Evolutionary conservation across 176 grass and related monocot species (phyloP).

Genomic region (Hsuehochloa calcarea): DNA sequence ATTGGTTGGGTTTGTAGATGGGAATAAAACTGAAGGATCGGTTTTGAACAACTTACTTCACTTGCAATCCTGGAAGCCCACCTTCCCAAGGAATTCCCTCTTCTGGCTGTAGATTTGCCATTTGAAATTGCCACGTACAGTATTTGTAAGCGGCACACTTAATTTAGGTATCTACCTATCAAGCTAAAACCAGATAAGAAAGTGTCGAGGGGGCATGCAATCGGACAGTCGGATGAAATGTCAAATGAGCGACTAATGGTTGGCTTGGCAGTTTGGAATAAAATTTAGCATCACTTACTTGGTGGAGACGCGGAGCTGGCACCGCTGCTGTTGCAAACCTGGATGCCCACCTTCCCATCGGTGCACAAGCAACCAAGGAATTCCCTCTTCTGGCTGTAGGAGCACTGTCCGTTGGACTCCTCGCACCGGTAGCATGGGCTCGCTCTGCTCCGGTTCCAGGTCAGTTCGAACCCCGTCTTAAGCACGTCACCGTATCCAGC

Average conservation of each 20-base stretch:
- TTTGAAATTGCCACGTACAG: no score
- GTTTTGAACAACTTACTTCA: neutral
- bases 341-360: neutral
- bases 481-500: neutral
- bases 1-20: neutral
- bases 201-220: neutral
- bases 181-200: neutral
- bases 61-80: no score
- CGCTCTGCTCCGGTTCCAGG: neutral
- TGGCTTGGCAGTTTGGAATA: neutral
- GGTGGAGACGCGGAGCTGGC: no score
- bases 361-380: slow-evolving; percentile 25
- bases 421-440: neutral
- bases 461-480: slow-evolving; percentile 9
- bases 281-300: neutral
- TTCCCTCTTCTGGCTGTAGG: neutral
- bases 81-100: no score
- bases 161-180: neutral
- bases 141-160: no score
- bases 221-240: neutral
- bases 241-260: no score
- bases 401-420: neutral
- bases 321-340: neutral
- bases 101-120: no score
- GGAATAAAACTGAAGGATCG: neutral